phyloP scores from a whole-genome alignment of 495 filamentous ascomycete genomes.

The Trichoderma parareesei region DNA sequence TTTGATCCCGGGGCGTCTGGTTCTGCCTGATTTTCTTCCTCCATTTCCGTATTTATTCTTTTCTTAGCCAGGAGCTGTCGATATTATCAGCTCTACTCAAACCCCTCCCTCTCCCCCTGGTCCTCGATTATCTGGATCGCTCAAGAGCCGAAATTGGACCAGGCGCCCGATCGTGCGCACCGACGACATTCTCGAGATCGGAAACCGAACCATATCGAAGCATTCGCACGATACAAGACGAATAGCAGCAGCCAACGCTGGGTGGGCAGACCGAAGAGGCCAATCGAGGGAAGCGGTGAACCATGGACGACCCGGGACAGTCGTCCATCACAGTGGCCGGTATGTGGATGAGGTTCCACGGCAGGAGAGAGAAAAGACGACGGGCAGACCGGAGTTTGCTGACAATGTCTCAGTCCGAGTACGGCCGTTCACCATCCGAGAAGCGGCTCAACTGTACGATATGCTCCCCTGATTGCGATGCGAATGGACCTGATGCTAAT shows the following conservation, averaged over 20 bases:
- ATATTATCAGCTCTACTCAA: not conserved
- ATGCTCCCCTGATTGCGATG: conserved; percentile 12
- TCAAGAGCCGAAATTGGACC: not conserved
- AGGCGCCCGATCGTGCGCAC: not conserved
- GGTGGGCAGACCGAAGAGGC: not conserved
- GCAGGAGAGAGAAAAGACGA: not conserved
- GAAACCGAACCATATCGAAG: not conserved
- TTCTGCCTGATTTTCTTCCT: not conserved
- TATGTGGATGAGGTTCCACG: conserved; percentile 19
- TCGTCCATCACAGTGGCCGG: conserved; percentile 51
- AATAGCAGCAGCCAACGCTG: not conserved
- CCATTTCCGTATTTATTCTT: not conserved
- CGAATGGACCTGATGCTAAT: conserved; percentile 14
- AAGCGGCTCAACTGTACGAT: conserved; percentile 57
- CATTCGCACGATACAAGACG: not conserved
- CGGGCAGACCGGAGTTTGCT: not conserved
- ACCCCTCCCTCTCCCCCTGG: not conserved
- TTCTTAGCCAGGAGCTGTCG: not conserved
- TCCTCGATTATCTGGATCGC: conserved; percentile 1
- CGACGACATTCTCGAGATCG: not conserved
- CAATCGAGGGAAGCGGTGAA: not conserved
- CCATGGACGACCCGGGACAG: conserved; percentile 2
- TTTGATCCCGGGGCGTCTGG: not conserved
- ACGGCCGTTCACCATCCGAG: conserved; percentile 81
- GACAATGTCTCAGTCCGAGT: conserved; percentile 58